Base-by-base conservation (phyloP, 1,139 yeast species). In the Yamadazyma diddensiae region DNA sequence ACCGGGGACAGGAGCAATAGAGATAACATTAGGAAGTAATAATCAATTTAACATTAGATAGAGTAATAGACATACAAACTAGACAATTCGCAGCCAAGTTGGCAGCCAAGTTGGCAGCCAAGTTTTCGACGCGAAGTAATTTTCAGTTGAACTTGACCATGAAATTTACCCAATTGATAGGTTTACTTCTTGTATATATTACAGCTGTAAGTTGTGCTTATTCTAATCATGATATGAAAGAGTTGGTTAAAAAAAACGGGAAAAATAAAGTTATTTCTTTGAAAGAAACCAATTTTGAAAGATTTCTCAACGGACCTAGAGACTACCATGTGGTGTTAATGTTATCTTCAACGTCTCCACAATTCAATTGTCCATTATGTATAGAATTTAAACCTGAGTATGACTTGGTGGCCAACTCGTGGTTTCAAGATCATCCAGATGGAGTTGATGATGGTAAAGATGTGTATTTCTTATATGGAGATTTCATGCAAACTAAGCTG, bases 341-440 rank as follows among this genome's bases (percentile, higher is more conserved):
- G 34, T 62, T 92, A 45, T 84, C 97, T 0, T 88, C 97, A 2
- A 74, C 80, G 12, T 71, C 79, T 23, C 67, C 86, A 1, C 78
- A 77, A 45, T 73, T 87, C 52, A 86, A 86, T 21, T 92, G 98
- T 62, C 67, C 69, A 2, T 67, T 86, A 39, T 92, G 99, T 68
- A 50, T 64, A 16, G 79, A 81, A 30, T 72, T 85, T 47, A 77
- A 73, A 23, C 95, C 97, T 1, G 77, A 74, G 30, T 86, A 60
- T 50, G 60, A 60, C 22, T 62, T 72, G 15, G 65, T 67, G 30
- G 68, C 88, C 29, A 81, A 79, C 18, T 61, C 75, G 23, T 82
- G 90, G 51, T 80, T 71, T 48, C 52, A 59, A 38, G 62, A 63
- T 46, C 62, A 69, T 53, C 68, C 70, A 31, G 38, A 57, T 33